phyloP scores from a whole-genome alignment of 768 basidiomycete genomes.

The Psilocybe sp. region DNA sequence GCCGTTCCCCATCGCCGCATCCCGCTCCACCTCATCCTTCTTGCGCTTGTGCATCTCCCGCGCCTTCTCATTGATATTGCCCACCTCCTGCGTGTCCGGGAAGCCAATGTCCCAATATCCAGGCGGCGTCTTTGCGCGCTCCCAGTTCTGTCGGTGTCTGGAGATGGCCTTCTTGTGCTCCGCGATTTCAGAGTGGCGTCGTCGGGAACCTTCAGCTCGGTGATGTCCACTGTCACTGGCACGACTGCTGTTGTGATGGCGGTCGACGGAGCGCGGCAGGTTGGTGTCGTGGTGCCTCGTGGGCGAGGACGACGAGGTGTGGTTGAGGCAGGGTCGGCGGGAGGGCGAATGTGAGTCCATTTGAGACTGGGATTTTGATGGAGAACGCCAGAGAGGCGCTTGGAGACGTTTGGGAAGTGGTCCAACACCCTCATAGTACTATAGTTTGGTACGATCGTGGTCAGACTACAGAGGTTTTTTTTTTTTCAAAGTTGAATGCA shows the following conservation, averaged over 20 bases:
- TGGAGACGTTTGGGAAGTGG: constrained; percentile 64
- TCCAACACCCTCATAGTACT: constrained; percentile 83
- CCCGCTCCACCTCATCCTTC: constrained; percentile 51
- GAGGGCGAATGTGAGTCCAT: not conserved
- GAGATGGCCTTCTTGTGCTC: constrained; percentile 72
- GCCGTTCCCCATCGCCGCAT: constrained; percentile 36
- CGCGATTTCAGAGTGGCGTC: constrained; percentile 28
- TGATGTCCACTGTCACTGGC: not conserved
- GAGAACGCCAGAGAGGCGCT: constrained; percentile 75
- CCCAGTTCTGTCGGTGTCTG: constrained; percentile 71
- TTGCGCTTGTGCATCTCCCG: constrained; percentile 71
- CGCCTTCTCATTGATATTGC: constrained; percentile 72
- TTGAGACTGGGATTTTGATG: constrained; percentile 17
- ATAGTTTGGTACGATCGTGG: not conserved
- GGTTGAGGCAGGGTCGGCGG: constrained; percentile 12
- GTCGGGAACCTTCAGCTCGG: constrained; percentile 3
- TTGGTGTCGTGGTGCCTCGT: constrained; percentile 4
- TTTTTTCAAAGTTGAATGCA: not conserved
- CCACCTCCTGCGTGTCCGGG: constrained; percentile 79
- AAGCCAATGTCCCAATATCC: constrained; percentile 92
- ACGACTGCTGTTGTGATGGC: too few species aligned
- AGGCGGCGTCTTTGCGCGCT: constrained; percentile 71
- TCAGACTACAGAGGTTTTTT: not conserved
- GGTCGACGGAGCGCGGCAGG: too few species aligned
- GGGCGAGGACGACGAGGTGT: constrained; percentile 30